A percentile compares a stretch with the other conserved stretches of the same genome.
These are phyloP conservation scores for Schizosaccharomyces lindneri DNA, from an alignment of 805 yeast genomes.

Conservation along the genomic window DNA sequence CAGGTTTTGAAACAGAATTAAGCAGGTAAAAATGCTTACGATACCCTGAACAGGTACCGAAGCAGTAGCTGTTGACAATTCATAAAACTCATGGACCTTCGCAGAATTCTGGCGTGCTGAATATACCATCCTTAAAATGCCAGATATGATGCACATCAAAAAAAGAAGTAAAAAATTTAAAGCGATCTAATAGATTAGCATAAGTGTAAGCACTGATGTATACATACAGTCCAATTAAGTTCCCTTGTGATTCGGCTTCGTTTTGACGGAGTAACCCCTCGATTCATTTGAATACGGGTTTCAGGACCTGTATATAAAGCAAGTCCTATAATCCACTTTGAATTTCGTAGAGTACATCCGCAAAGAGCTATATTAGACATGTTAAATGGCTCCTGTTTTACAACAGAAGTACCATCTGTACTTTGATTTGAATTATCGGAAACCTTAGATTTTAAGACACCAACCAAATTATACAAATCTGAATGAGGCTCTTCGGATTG, in stretches of 20 bases:
- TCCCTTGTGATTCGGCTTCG: slow-evolving; percentile 39
- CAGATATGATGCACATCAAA: slow-evolving; percentile 41
- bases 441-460: slow-evolving; percentile 30
- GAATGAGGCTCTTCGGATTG: slow-evolving; percentile 51
- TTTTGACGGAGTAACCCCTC: slow-evolving; percentile 58
- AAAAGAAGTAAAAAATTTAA: slow-evolving; percentile 39
- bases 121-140: slow-evolving; percentile 41
- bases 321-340: slow-evolving; percentile 49
- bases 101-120: slow-evolving; percentile 25
- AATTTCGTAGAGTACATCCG: slow-evolving; percentile 50
- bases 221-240: slow-evolving; percentile 30
- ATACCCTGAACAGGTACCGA: slow-evolving; percentile 40
- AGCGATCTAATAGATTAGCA: slow-evolving; percentile 8
- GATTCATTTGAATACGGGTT: slow-evolving; percentile 50
- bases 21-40: slow-evolving; percentile 45
- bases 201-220: background rate
- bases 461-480: slow-evolving; percentile 38
- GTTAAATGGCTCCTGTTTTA: slow-evolving; percentile 28
- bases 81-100: slow-evolving; percentile 33
- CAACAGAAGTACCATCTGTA: background rate
- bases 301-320: slow-evolving; percentile 55
- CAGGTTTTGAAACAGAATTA: slow-evolving; percentile 49
- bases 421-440: background rate
- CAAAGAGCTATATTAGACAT: slow-evolving; percentile 41
- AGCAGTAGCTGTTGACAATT: slow-evolving; percentile 32